Percentiles rank a stretch among this genome's conserved stretches.
Conservation (phyloP, 2,329 filamentous ascomycete species). For the Beauveria rudraprayagi region DNA sequence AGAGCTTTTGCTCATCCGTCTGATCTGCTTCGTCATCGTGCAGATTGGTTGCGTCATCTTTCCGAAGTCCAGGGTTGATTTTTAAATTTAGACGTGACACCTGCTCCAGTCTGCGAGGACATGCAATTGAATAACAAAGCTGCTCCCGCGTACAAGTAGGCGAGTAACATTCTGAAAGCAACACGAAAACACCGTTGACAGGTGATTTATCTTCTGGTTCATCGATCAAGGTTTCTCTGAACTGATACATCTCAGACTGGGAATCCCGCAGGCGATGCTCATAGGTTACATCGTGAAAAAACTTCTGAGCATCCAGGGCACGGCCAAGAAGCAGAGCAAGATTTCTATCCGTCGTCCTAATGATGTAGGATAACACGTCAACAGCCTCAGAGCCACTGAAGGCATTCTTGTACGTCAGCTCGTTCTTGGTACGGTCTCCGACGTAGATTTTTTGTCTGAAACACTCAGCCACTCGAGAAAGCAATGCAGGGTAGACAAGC, state of each 20-base stretch:
- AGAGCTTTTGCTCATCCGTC: conserved; percentile 92
- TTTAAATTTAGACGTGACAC: conserved; percentile 91
- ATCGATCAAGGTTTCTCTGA: conserved; percentile 86
- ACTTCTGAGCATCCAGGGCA: conserved; percentile 93
- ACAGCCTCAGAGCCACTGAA: conserved; percentile 95
- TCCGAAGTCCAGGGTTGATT: conserved; percentile 78
- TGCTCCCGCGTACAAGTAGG: conserved; percentile 94
- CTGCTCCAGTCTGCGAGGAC: conserved; percentile 85
- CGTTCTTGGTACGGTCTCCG: conserved; percentile 90
- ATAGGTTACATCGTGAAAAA: conserved; percentile 98
- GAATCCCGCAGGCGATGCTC: conserved; percentile 92
- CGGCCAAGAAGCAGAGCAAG: conserved; percentile 83
- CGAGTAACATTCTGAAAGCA: conserved; percentile 95
- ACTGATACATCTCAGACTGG: conserved; percentile 92
- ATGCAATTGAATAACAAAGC: conserved; percentile 96
- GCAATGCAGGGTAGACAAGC: conserved; percentile 83
- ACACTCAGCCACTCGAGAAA: conserved; percentile 88
- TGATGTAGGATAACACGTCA: conserved; percentile 91
- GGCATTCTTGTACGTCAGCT: conserved; percentile 91
- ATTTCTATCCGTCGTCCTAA: conserved; percentile 93
- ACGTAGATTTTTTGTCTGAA: conserved; percentile 84
- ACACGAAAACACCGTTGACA: conserved; percentile 93
- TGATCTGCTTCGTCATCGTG: conserved; percentile 77
- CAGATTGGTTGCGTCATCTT: conserved; percentile 46
- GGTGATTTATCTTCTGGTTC: conserved; percentile 60